These are phyloP conservation scores for Andrographis paniculata DNA, from an alignment of 305 asterid genomes.

Conservation along the genomic window DNA sequence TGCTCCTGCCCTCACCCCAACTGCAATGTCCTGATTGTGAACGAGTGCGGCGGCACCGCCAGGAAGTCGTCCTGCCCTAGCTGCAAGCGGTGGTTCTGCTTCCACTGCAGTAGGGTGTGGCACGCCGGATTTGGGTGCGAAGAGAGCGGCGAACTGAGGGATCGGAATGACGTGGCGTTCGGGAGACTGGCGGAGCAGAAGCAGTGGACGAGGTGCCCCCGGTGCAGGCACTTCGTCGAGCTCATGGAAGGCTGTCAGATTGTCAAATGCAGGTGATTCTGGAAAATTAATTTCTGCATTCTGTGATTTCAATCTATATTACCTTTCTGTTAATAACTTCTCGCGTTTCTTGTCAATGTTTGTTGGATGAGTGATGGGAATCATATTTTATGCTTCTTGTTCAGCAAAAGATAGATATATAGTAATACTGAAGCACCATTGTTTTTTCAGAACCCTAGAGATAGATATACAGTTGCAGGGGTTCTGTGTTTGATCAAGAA, in stretches of 20 bases:
- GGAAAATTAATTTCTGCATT: not conserved
- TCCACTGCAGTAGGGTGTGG: slow-evolving; percentile 33
- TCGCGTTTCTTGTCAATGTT: no score
- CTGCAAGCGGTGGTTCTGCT: slow-evolving; percentile 33
- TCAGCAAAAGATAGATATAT: no score
- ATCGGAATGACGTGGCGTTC: slow-evolving; percentile 34
- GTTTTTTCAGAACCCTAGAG: no score
- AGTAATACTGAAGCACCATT: no score
- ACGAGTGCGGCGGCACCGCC: slow-evolving; percentile 42
- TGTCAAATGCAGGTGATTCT: slow-evolving; percentile 39
- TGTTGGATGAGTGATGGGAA: no score
- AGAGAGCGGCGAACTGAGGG: slow-evolving; percentile 29
- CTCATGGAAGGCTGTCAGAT: slow-evolving; percentile 32
- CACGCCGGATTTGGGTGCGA: slow-evolving; percentile 43
- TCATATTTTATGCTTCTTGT: no score
- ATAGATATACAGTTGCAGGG: no score
- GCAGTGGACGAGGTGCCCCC: slow-evolving; percentile 46
- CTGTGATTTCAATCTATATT: not conserved
- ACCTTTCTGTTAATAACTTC: not conserved
- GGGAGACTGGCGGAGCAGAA: slow-evolving; percentile 38
- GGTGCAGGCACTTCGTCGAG: slow-evolving; percentile 42
- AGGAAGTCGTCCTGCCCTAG: slow-evolving; percentile 31
- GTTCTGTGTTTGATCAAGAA: no score
- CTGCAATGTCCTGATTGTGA: slow-evolving; percentile 48
- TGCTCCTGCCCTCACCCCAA: slow-evolving; percentile 53